A percentile compares a stretch with the other conserved stretches of the same genome.
Evolutionary conservation across 1,284 basidiomycete genomes (phyloP).

Genomic region (Cryptococcus depauperatus): DNA sequence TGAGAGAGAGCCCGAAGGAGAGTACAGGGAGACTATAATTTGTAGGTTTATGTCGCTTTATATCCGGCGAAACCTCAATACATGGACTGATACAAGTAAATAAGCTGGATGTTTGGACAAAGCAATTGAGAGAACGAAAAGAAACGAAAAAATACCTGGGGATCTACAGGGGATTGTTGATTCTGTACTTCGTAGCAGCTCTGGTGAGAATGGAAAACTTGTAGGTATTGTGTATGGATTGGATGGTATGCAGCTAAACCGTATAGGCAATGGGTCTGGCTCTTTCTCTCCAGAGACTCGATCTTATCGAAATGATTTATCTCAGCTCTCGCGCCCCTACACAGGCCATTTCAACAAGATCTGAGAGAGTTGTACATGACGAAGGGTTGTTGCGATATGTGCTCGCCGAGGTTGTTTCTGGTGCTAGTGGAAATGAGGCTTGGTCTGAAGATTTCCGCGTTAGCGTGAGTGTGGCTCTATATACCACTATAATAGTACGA

Average conservation of each 20-base stretch:
- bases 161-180: constrained; percentile 76
- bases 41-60: constrained; percentile 54
- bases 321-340: constrained; percentile 29
- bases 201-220: constrained; percentile 76
- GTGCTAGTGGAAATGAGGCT: constrained; percentile 39
- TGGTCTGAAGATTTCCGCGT: constrained; percentile 44
- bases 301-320: constrained; percentile 72
- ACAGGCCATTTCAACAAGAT: constrained; percentile 18
- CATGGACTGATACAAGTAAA: constrained; percentile 6
- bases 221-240: constrained; percentile 47
- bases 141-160: constrained; percentile 56
- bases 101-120: constrained; percentile 93
- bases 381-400: constrained; percentile 74
- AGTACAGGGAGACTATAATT: constrained; percentile 88
- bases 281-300: constrained; percentile 76
- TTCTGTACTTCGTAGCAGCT: constrained; percentile 72
- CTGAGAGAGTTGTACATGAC: constrained; percentile 50
- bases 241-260: background rate
- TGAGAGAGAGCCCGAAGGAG: constrained; percentile 62
- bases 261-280: constrained; percentile 86
- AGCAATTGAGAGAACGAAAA: constrained; percentile 56
- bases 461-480: constrained; percentile 50
- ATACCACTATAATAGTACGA: background rate
- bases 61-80: background rate
- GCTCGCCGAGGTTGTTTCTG: constrained; percentile 76